phyloP scores from a whole-genome alignment of 495 filamentous ascomycete species.

The Penicillium goetzii region DNA sequence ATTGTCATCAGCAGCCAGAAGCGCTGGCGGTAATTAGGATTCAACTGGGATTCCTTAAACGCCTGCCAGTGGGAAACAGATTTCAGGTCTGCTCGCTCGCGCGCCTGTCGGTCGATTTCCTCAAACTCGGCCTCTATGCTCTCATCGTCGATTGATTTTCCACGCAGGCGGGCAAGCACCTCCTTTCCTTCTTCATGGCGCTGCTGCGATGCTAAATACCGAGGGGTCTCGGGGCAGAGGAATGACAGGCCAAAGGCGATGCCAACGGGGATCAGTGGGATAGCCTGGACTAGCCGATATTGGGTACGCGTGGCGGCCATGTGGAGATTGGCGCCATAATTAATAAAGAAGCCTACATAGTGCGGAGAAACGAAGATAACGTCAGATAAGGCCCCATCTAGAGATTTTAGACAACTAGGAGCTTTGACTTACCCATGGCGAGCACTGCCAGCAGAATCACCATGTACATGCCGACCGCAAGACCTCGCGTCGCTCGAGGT shows the following conservation, averaged over 20 bases:
- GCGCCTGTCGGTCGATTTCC: slow-evolving; percentile 39
- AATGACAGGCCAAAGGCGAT: slow-evolving; percentile 43
- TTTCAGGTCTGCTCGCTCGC: slow-evolving; percentile 32
- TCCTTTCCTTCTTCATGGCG: slow-evolving; percentile 38
- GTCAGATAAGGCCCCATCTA: neutral
- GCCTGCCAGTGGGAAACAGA: slow-evolving; percentile 44
- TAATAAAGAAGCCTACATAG: slow-evolving; percentile 55
- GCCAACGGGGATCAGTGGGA: slow-evolving; percentile 47
- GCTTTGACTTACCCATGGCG: slow-evolving; percentile 41
- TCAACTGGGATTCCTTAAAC: slow-evolving; percentile 46
- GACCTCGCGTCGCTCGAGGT: slow-evolving; percentile 50
- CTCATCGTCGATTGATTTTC: slow-evolving; percentile 34
- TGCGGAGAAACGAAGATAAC: slow-evolving; percentile 3
- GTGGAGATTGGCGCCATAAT: slow-evolving; percentile 47
- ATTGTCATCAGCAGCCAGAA: slow-evolving; percentile 52
- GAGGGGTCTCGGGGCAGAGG: slow-evolving; percentile 46
- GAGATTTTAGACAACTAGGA: neutral
- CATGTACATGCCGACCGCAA: slow-evolving; percentile 54
- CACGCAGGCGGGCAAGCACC: slow-evolving; percentile 46
- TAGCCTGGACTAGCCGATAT: slow-evolving; percentile 50
- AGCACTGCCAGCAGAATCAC: slow-evolving; percentile 50
- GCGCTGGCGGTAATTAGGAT: slow-evolving; percentile 49
- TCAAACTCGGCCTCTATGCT: slow-evolving; percentile 42
- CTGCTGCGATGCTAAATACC: slow-evolving; percentile 46
- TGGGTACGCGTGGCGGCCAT: slow-evolving; percentile 45